phyloP scores from a whole-genome alignment of 2,329 filamentous ascomycete species.

The Aspergillus sp. region DNA sequence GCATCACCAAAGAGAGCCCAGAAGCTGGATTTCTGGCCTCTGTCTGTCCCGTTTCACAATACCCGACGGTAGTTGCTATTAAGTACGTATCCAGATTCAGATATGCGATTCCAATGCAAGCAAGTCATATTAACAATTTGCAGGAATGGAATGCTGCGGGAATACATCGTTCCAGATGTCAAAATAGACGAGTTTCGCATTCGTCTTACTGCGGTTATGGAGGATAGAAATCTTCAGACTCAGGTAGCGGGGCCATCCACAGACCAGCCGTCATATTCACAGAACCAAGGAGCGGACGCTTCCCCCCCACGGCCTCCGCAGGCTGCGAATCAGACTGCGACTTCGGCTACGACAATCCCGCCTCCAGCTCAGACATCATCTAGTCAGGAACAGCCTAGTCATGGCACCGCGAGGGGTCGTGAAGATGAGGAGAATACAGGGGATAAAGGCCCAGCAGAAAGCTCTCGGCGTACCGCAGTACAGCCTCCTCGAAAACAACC shows the following conservation, averaged over 20 bases:
- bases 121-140: slow-evolving; percentile 13
- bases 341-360: not conserved
- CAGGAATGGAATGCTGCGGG: slow-evolving; percentile 74
- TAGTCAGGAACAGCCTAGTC: not conserved
- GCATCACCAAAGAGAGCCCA: slow-evolving; percentile 71
- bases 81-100: slow-evolving; percentile 54
- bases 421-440: slow-evolving; percentile 9
- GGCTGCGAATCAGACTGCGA: slow-evolving; percentile 1
- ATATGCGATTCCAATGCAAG: not conserved
- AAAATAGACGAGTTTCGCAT: slow-evolving; percentile 69
- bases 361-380: not conserved
- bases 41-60: slow-evolving; percentile 77
- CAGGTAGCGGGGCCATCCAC: not conserved
- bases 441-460: not conserved
- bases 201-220: slow-evolving; percentile 55
- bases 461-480: slow-evolving; percentile 43
- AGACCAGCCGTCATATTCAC: slow-evolving; percentile 7
- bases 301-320: slow-evolving; percentile 12
- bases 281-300: slow-evolving; percentile 8
- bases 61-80: slow-evolving; percentile 81
- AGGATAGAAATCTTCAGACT: slow-evolving; percentile 22
- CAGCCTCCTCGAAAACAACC: slow-evolving; percentile 50
- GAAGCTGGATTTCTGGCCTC: slow-evolving; percentile 82
- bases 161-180: slow-evolving; percentile 71
- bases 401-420: not conserved